Evolutionary conservation across 2,329 filamentous ascomycete species (phyloP).

Genomic region (Colletotrichum chlorophyti): DNA sequence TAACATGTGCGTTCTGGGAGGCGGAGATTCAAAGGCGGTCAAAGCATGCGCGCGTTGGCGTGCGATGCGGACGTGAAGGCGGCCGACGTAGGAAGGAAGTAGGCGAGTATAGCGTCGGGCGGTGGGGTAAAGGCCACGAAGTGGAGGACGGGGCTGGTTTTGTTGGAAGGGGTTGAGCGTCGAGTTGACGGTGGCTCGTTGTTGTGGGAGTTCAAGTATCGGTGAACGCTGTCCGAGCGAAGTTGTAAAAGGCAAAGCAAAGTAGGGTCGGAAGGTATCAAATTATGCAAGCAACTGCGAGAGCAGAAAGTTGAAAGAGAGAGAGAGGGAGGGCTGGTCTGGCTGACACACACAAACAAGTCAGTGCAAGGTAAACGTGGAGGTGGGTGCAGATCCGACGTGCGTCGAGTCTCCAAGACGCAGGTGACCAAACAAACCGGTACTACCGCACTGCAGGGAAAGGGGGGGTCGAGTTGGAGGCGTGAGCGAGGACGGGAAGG

Average conservation of each 20-base stretch:
- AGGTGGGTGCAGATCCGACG: conserved; percentile 18
- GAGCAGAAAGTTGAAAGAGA: too few species aligned
- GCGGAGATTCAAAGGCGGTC: conserved; percentile 10
- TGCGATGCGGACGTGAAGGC: conserved; percentile 13
- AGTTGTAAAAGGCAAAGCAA: background rate
- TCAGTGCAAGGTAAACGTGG: too few species aligned
- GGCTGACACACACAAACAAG: too few species aligned
- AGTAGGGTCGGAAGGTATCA: too few species aligned
- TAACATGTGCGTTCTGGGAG: conserved; percentile 22
- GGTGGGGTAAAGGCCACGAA: background rate
- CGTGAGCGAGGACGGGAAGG: conserved; percentile 5
- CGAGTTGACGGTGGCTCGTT: too few species aligned
- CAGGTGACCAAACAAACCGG: conserved; percentile 24
- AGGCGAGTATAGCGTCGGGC: background rate
- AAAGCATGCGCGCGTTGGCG: conserved; percentile 18
- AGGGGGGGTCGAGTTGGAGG: too few species aligned
- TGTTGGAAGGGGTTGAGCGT: too few species aligned
- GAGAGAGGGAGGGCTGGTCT: too few species aligned
- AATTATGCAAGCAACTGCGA: too few species aligned
- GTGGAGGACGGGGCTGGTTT: background rate
- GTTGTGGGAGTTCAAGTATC: background rate
- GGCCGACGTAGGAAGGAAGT: background rate
- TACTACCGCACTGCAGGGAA: background rate
- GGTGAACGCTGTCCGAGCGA: background rate
- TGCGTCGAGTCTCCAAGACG: too few species aligned